Conservation (phyloP, 78 protist species). For the Thecamonas trahens region DNA sequence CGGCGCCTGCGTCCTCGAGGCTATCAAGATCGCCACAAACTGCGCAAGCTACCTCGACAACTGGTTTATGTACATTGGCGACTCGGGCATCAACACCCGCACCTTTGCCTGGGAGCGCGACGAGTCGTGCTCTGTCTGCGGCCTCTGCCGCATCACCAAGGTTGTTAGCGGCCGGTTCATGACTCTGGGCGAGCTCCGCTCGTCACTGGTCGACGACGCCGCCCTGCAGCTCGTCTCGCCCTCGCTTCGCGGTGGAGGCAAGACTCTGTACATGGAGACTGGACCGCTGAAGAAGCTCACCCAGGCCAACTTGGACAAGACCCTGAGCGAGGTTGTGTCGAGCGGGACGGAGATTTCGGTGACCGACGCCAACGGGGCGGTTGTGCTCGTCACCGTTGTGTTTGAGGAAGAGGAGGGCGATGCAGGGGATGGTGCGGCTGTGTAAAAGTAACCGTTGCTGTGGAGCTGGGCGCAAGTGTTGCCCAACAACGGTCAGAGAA, state of each 20-base stretch:
- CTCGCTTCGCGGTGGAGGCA: constrained; percentile 20
- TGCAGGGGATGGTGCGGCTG: no score
- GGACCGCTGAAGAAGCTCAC: constrained; percentile 41
- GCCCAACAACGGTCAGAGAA: no score
- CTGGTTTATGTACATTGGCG: constrained; percentile 75
- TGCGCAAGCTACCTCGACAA: constrained; percentile 52
- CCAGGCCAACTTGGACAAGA: constrained; percentile 42
- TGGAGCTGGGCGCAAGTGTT: no score
- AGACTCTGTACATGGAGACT: constrained; percentile 58
- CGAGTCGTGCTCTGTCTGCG: constrained; percentile 65
- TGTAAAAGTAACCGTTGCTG: no score
- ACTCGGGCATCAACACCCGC: constrained; percentile 64
- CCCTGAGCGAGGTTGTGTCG: constrained; percentile 16
- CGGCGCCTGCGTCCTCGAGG: constrained; percentile 79
- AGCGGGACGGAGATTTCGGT: background rate
- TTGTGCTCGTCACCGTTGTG: no score
- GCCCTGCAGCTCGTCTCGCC: constrained; percentile 32
- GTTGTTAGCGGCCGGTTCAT: background rate
- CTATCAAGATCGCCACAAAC: constrained; percentile 77
- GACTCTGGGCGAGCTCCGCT: constrained; percentile 12
- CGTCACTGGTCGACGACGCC: background rate
- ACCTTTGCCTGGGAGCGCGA: constrained; percentile 66
- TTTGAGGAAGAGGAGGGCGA: no score
- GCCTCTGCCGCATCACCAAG: constrained; percentile 12
- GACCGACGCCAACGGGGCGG: no score